Base-by-base conservation (phyloP, 305 asterid species). In the Solanum chacoense region DNA sequence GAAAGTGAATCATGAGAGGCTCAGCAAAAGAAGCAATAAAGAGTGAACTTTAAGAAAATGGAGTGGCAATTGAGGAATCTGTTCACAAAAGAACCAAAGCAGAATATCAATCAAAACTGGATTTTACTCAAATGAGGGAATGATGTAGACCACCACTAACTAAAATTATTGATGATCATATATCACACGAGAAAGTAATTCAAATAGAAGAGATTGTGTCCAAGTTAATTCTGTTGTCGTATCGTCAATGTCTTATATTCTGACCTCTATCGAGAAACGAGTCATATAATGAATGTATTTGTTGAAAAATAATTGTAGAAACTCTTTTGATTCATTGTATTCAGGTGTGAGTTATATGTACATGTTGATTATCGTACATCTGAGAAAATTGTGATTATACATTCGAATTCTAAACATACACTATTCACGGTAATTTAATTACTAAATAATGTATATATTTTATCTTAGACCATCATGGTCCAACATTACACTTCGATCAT, bases 21-120 rank as follows among this genome's bases (percentile, higher is more conserved):
- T 38, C 20, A 22, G 87, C 55, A 84, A 28, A 24, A 55, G 73
- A 75, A 69, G 45, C 45, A 72, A 87, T 16, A 37, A 29, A 77
- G 72, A 26, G 37, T 42, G 34, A 65, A 45, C 88, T 90, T 90
- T 90, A 65, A 10, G 84, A 84, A 37, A 84, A 65, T 85, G 63
- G 50, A 67, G 32, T 80, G 85, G 63, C 85, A 87, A 36, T 20
- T 28, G 13, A 59, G 74, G 55, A 24, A 36, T 71, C 28, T 20
- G 86, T 89, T 89, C 89, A 87, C 73, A 87, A 81, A 55, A n/a
- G 74, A 71, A 35, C 26, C 16, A 50, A 34, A 81, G 7, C 8
- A 45, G 29, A 81, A 16, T 14, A 29, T 28, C 81, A 34, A 81
- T 42, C 37, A 81, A 26, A 28, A 81, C 37, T 42, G 71, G 28